phyloP scores from a whole-genome alignment of 2,329 filamentous ascomycete genomes.

The Aspergillus sclerotialis region DNA sequence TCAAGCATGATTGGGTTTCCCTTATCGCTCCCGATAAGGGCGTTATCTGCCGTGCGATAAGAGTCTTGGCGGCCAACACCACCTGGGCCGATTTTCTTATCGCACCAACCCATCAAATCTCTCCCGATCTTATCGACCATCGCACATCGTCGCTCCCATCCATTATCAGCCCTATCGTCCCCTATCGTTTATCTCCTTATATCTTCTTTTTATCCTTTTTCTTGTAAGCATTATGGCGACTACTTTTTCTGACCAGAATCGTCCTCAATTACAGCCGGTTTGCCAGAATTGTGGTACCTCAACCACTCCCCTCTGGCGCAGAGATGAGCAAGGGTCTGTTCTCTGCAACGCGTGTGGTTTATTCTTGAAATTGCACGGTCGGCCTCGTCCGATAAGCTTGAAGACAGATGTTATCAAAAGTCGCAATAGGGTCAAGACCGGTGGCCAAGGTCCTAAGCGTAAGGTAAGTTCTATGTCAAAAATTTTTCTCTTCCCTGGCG shows the following conservation, averaged over 20 bases:
- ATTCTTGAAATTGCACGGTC: conserved; percentile 93
- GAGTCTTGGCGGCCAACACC: conserved; percentile 31
- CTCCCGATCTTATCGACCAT: conserved; percentile 36
- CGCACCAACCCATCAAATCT: conserved; percentile 35
- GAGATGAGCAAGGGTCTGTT: conserved; percentile 90
- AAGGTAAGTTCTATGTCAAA: conserved; percentile 54
- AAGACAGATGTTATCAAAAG: conserved; percentile 99
- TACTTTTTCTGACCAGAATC: conserved; percentile 42
- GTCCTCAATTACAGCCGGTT: conserved; percentile 72
- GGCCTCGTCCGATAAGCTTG: conserved; percentile 85
- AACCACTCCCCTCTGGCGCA: conserved; percentile 92
- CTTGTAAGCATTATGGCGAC: conserved; percentile 34
- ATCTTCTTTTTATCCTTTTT: conserved; percentile 9
- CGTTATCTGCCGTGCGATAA: conserved; percentile 14
- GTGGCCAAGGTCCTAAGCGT: conserved; percentile 69
- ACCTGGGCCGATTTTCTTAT: conserved; percentile 40
- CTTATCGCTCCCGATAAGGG: conserved; percentile 22
- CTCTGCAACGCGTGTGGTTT: conserved; percentile 98
- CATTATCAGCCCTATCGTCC: conserved; percentile 18
- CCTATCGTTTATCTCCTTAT: conserved; percentile 16
- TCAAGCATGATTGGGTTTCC: no score
- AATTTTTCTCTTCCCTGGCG: conserved; percentile 17
- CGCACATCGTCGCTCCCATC: conserved; percentile 28
- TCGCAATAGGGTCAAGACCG: conserved; percentile 93
- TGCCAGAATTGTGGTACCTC: conserved; percentile 96